These are phyloP conservation scores for Achlya hypogyna DNA, from an alignment of 352 stramenopile genomes.

Conservation along the genomic window DNA sequence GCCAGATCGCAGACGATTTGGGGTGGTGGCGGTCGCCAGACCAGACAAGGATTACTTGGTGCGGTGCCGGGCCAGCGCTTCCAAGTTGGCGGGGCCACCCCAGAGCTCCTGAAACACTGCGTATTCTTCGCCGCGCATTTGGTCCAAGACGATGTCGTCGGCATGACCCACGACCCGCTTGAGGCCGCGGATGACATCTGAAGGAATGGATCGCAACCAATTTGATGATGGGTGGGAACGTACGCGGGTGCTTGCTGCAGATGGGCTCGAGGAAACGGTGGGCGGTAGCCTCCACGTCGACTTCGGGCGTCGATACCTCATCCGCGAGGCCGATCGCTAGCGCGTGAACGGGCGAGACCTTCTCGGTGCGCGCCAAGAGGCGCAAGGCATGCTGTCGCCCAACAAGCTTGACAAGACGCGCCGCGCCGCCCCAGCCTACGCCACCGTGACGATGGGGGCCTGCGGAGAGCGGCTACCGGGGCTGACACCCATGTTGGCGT, in stretches of 20 bases:
- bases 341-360: constrained; percentile 37
- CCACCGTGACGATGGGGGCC: no score
- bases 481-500: constrained; percentile 72
- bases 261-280: constrained; percentile 50
- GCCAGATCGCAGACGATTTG: constrained; percentile 21
- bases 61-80: constrained; percentile 34
- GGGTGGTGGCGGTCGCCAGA: constrained; percentile 29
- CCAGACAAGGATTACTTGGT: constrained; percentile 24
- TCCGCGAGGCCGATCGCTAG: constrained; percentile 60
- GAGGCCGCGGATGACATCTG: constrained; percentile 58
- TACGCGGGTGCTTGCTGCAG: constrained; percentile 44
- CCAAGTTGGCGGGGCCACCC: constrained; percentile 62
- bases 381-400: constrained; percentile 56
- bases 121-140: constrained; percentile 51
- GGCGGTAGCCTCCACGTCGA: constrained; percentile 26
- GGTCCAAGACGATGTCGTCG: constrained; percentile 56
- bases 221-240: not conserved
- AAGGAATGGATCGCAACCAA: no score
- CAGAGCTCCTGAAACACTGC: constrained; percentile 58
- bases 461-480: constrained; percentile 25
- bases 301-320: constrained; percentile 29
- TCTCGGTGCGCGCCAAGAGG: constrained; percentile 60
- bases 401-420: constrained; percentile 67
- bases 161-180: constrained; percentile 64
- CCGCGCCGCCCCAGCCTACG: constrained; percentile 63